A percentile compares a stretch with the other conserved stretches of the same genome.
phyloP scores from a whole-genome alignment of 176 grass and related monocot species.

The Oryza coarctata region DNA sequence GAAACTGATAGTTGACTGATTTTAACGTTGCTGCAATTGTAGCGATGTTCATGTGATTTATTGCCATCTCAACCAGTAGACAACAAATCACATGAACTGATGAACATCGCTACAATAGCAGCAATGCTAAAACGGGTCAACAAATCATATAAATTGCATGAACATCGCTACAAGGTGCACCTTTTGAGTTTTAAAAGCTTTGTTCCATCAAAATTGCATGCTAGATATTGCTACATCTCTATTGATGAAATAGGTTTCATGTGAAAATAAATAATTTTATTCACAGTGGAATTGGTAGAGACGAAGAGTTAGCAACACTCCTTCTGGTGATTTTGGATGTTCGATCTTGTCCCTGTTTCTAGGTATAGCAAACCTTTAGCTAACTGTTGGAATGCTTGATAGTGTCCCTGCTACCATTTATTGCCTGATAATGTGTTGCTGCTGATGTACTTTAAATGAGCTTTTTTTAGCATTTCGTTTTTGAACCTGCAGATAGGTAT shows the following conservation, averaged over 20 bases:
- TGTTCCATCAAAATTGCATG: neutral
- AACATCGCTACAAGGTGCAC: too few species aligned
- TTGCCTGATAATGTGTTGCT: neutral
- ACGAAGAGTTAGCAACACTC: neutral
- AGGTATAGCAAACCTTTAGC: neutral
- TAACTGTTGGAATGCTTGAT: neutral
- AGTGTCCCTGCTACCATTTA: slow-evolving; percentile 1
- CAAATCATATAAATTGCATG: too few species aligned
- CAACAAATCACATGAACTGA: too few species aligned
- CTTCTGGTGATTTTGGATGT: neutral
- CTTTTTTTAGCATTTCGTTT: slow-evolving; percentile 74
- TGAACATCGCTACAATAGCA: too few species aligned
- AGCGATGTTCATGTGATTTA: neutral
- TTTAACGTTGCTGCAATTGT: neutral
- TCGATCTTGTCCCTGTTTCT: neutral
- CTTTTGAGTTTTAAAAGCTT: neutral
- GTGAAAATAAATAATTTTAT: neutral
- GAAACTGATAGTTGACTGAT: neutral
- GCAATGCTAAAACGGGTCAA: too few species aligned
- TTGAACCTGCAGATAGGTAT: slow-evolving; percentile 97
- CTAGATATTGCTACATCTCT: neutral
- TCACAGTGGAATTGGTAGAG: neutral
- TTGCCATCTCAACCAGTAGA: neutral
- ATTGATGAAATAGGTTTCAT: neutral
- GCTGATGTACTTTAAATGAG: slow-evolving; percentile 34